Conservation (phyloP, 176 grass and related monocot genomes). For the Thinopyrum elongatum region DNA sequence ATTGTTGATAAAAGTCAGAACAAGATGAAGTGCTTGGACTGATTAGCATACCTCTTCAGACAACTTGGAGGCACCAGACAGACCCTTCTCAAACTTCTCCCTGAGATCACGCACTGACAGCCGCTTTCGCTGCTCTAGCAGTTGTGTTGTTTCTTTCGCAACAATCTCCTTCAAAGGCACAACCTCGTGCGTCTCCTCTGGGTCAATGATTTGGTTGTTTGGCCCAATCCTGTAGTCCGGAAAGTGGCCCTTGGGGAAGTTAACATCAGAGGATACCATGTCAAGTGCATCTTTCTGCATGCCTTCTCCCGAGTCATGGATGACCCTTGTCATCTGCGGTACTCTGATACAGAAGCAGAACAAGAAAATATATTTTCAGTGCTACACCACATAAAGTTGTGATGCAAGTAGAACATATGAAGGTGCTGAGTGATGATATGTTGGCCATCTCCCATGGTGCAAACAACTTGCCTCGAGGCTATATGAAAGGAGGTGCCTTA, state of each 20-base stretch:
- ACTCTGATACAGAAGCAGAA: constrained; percentile 7
- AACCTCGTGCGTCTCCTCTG: constrained; percentile 58
- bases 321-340: constrained; percentile 69
- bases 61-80: constrained; percentile 69
- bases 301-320: constrained; percentile 65
- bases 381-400: background rate
- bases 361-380: constrained; percentile 6
- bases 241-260: constrained; percentile 72
- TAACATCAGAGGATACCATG: constrained; percentile 84
- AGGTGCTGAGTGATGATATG: background rate
- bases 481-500: background rate
- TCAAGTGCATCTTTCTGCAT: constrained; percentile 66
- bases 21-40: background rate
- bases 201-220: constrained; percentile 81
- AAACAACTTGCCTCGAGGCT: background rate
- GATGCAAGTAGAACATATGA: background rate
- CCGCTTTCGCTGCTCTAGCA: constrained; percentile 75
- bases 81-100: constrained; percentile 92
- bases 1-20: background rate
- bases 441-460: background rate
- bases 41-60: constrained; percentile 66
- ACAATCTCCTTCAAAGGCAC: constrained; percentile 86
- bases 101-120: constrained; percentile 93
- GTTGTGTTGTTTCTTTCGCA: constrained; percentile 79
- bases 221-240: constrained; percentile 82